Base-by-base conservation (phyloP, 345 rosid genomes). In the Gossypium herbaceum region DNA sequence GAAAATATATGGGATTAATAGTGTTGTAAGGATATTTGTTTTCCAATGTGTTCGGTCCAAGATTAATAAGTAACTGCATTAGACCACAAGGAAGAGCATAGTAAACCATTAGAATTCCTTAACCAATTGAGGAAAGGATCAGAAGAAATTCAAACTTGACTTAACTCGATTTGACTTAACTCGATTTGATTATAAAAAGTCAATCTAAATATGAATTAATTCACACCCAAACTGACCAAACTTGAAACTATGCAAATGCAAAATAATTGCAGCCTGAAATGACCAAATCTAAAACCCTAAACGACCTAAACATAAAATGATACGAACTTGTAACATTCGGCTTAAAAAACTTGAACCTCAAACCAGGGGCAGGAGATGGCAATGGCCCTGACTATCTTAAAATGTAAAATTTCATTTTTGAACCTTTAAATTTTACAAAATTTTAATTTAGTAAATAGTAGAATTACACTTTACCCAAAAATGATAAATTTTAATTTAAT, bases 11-110 rank as follows among this genome's bases (percentile, higher is more conserved):
- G 97, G 98, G 76, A 92, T 86, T 13, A 94, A 67, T 34, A 94
- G 87, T 1, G 85, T 54, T 2, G 98, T 94, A 29, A 94, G 94
- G 54, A 92, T 92, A 70, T 88, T 91, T 6, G 94, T 91, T 82
- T 74, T 90, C 98, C 98, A 92, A 61, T 94, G 83, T 15, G 98
- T 94, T 70, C 98, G 90, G 79, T 94, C 98, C 89, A 91, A 75
- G 81, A 94, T 87, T 87, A 94, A 79, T 83, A 94, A 76, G 77
- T 94, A 94, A 77, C 98, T 92, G 89, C 86, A 39, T 12, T 2
- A 72, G 55, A 34, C n/a, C 62, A 39, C 43, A 12, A 51, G 2
- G 10, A 10, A 68, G 2, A 68, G 10, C n/a, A 8, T n/a, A 50
- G 19, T 25, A 50, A 68, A 50, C 44, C 44, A 69, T 50, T 17